Base-by-base conservation (phyloP, 371 early-diverging fungal genomes). In the Thermomucor indicae-seudaticae region DNA sequence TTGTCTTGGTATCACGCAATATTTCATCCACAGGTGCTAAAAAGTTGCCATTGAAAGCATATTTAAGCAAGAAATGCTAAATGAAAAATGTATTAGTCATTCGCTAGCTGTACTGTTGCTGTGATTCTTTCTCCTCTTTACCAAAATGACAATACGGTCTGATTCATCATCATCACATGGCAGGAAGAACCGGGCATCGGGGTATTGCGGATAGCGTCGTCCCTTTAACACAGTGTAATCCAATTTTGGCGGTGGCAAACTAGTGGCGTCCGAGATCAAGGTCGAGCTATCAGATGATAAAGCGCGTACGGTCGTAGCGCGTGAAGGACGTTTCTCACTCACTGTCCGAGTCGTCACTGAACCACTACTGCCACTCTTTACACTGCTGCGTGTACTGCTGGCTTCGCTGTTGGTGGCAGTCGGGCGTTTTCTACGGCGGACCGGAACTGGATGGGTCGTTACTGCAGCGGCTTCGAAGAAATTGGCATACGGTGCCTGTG, bases 141-240 rank as follows among this genome's bases (percentile, higher is more conserved):
- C 73, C 60, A 72, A 27, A 25, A 64, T 61, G 50, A 67, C 62
- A 32, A 72, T 47, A 19, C 73, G 52, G 44, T 72, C 73, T 16
- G 63, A 57, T 45, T 72, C 73, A 25, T 69, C 70, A 28, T 66
- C 70, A 43, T 72, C 69, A 37, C 57, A 58, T 34, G 73, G 69
- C 11, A 64, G 27, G 16, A 51, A 38, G 42, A 37, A 52, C 7
- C 40, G 48, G 16, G 49, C 40, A 16, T 51, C 32, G 16, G 61
- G 38, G 16, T 41, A 30, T 16, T 16, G 20, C 6, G 52, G 32
- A 40, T 61, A 60, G 14, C 51, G 46, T 19, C 60, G 55, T 23
- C 50, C 54, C n/a, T 54, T 38, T 25, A 53, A 20, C 24, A 43
- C 30, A 14, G 49, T 43, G 10, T 38, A 48, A 11, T 55, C 49